Evolutionary conservation across 768 basidiomycete species (phyloP), one percentile per base, ranked within the genome.

Genomic region (Kwoniella dejecticola): DNA sequence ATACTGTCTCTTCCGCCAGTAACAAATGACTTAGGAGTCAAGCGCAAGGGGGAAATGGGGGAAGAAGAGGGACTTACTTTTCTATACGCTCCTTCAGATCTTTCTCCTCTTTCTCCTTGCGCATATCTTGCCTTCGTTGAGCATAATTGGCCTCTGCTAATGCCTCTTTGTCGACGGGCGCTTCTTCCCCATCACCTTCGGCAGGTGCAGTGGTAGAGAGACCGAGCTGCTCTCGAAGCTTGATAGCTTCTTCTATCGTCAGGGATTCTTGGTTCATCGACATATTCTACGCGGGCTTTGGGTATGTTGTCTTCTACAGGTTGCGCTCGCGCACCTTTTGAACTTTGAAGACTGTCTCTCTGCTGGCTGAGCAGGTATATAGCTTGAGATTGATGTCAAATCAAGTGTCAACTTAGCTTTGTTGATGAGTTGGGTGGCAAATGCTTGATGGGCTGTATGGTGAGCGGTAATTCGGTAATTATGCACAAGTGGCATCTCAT

Each of bases 151-250:
- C 82, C 78, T 91, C 91, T 12, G 96, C 96, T 68, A 87, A 80
- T 72, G 88, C 86, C 58, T 96, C 93, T 67, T 69, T 62, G 46
- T 81, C 75, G 1, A 69, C 66, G 17, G 52, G 69, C 17, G 57
- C 62, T 23, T 70, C 74, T 27, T 85, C 87, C 74, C 86, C 85
- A 74, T 86, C 82, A n/a, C 83, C 84, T 7, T 88, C 85, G 15
- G 82, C 84, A 41, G 83, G 82, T 17, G 88, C 89, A 58, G 98
- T 84, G 41, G 96, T 94, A 77, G 93, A 91, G 61, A 99, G 87
- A 66, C 96, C 96, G 38, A 96, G 84, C 4, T 88, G 89, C 60
- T 95, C 86, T 81, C 96, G 91, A 78, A 96, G 90, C 81, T 89
- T 93, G 84, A 79, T 80, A 62, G 76, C 76, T 67, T 80, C 79